phyloP scores from a whole-genome alignment of 1,284 basidiomycete genomes.

The Cryptococcus hybrid region DNA sequence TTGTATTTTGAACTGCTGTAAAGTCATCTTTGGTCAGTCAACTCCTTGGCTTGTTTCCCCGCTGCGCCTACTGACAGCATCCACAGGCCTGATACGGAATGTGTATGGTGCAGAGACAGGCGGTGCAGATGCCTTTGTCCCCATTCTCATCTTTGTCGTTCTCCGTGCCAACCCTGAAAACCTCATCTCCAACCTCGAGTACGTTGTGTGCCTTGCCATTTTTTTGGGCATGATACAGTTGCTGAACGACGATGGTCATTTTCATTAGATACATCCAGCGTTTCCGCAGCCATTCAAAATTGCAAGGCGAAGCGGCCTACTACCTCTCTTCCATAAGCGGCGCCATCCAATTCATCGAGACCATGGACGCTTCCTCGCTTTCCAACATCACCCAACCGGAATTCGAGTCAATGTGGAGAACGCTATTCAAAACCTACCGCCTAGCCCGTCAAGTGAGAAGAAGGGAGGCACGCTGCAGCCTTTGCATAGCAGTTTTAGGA shows the following conservation, averaged over 20 bases:
- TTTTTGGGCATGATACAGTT: conserved; percentile 34
- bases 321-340: conserved; percentile 93
- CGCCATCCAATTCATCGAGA: conserved; percentile 92
- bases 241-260: conserved; percentile 34
- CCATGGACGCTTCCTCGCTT: conserved; percentile 91
- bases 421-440: conserved; percentile 68
- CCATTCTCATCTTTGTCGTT: conserved; percentile 92
- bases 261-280: conserved; percentile 73
- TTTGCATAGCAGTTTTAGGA: not conserved
- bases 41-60: not conserved
- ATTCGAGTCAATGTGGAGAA: conserved; percentile 75
- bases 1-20: conserved; percentile 96
- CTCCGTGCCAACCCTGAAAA: conserved; percentile 90
- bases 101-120: conserved; percentile 59
- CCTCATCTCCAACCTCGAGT: conserved; percentile 87
- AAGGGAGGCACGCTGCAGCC: not conserved
- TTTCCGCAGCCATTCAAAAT: conserved; percentile 83
- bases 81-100: conserved; percentile 81
- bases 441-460: conserved; percentile 46
- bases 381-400: conserved; percentile 90
- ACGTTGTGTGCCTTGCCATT: conserved; percentile 49
- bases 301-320: conserved; percentile 95
- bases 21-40: conserved; percentile 91
- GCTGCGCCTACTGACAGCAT: conserved; percentile 10
- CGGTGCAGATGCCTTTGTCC: conserved; percentile 88